Evolutionary conservation across 768 basidiomycete species (phyloP), one percentile per base, ranked within the genome.

Genomic region (Boletus subparvulus): DNA sequence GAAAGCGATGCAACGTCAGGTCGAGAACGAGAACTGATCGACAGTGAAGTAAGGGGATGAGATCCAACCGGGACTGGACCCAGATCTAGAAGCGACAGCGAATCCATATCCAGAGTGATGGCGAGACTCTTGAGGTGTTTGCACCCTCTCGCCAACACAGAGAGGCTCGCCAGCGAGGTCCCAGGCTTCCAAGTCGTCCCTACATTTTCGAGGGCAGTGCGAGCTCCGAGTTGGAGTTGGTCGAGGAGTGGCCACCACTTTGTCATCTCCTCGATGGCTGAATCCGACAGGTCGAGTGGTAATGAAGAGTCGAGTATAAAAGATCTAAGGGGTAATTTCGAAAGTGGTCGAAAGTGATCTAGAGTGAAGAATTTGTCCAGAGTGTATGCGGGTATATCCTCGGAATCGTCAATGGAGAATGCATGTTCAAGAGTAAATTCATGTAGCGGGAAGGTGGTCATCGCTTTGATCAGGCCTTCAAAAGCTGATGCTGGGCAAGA

Each of bases 191-290:
- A 70, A 14, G 28, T 50, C 17, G 43, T 37, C 47, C 55, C 61
- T 7, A 17, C 42, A 12, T 69, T 67, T 47, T 73, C 68, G 13
- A 65, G 61, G 5, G 66, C 69, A 24, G 64, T 63, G 5, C 61
- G 50, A 3, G 65, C 61, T 2, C 78, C 78, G 12, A 83, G 54
- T 54, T 81, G 75, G 33, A 83, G 74, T 45, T 73, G 68, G 10
- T 71, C 64, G 7, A 83, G 71, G 40, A 63, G 55, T 16, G 80
- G 81, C 81, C 81, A 81, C 74, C 76, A 80, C 8, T 57, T 65
- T 17, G 72, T 58, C 40, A 83, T 61, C 48, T 70, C 67, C 37
- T 68, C 72, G 21, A 81, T 57, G 37, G 75, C 76, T 32, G 60
- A 11, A 59, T 82, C 79, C 24, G 59, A 67, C 19, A 81, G 55